Base-by-base conservation (phyloP, 805 yeast genomes). In the Sugiyamaella mastotermitis region DNA sequence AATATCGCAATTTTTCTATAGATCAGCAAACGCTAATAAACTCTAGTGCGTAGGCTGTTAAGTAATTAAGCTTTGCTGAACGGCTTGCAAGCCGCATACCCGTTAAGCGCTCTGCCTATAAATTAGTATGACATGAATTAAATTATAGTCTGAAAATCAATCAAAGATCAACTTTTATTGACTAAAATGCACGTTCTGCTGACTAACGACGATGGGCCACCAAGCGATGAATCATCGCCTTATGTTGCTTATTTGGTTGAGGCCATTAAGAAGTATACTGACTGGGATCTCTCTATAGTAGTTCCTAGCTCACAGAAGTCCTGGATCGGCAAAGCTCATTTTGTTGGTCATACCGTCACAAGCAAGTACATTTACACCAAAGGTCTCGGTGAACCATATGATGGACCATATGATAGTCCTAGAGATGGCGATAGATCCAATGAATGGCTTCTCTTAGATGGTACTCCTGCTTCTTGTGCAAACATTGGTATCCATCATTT, bases 241-340 rank as follows among this genome's bases (percentile, higher is more conserved):
- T 92, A 88, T 61, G 71, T 92, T 40, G 82, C 83, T 53, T 81
- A 76, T 49, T 69, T 92, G 25, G 87, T 85, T 4, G 81, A 81
- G 45, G 83, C 84, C 33, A 68, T 88, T 32, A 56, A 57, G 31
- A 56, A 66, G 29, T 50, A 65, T 37, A 84, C 96, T 4, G 77
- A 84, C 55, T 90, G 97, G 97, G 75, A 82, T 19, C 61, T 88
- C 22, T 77, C 87, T 17, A 78, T 88, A 15, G 87, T 81, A 19
- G 80, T 92, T 2, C 98, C 98, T 9, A 63, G 68, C 43, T 72
- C 78, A 37, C 94, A 85, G 50, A 68, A 92, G 50, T 88, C 97
- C 10, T 92, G 98, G 98, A 90, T 87, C 41, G 96, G 96, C 25
- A 92, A 92, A 59, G 97, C 98, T 4, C 97, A 88, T 65, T 78